Conservation (phyloP, 768 basidiomycete genomes). For the Amanita thiersii region DNA sequence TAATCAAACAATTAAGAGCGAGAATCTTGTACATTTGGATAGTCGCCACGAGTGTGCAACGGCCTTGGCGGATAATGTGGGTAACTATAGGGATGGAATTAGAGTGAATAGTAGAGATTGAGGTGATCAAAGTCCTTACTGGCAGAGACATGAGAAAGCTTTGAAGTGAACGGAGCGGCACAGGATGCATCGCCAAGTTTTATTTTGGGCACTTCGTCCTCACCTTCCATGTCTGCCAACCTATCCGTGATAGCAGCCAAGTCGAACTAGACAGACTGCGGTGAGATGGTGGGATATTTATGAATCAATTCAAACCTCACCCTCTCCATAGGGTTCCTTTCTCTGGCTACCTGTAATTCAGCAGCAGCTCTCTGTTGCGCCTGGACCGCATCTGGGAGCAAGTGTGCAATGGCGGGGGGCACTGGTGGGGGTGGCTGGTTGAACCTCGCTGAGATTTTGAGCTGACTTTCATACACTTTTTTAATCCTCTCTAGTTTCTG, state of each 20-base stretch:
- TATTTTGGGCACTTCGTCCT: slow-evolving; percentile 93
- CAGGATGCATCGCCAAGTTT: slow-evolving; percentile 99
- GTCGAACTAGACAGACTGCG: slow-evolving; percentile 20
- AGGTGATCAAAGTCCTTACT: slow-evolving; percentile 45
- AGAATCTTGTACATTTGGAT: slow-evolving; percentile 99
- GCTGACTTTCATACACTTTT: slow-evolving; percentile 95
- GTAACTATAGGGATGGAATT: slow-evolving; percentile 47
- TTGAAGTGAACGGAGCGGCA: slow-evolving; percentile 98
- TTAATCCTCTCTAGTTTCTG: slow-evolving; percentile 86
- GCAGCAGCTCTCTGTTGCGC: slow-evolving; percentile 78
- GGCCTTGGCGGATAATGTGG: slow-evolving; percentile 96
- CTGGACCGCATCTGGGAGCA: slow-evolving; percentile 85
- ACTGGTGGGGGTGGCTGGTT: slow-evolving; percentile 92
- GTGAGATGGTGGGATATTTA: slow-evolving; percentile 1
- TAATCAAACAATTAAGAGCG: slow-evolving; percentile 95
- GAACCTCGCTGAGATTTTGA: slow-evolving; percentile 84
- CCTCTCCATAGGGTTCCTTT: slow-evolving; percentile 88
- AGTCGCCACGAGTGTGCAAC: slow-evolving; percentile 97
- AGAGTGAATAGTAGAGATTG: slow-evolving; percentile 1
- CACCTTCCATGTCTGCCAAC: slow-evolving; percentile 89
- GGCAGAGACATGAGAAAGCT: slow-evolving; percentile 93
- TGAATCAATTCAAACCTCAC: slow-evolving; percentile 28
- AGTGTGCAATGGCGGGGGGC: slow-evolving; percentile 77
- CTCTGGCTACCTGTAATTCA: slow-evolving; percentile 55
- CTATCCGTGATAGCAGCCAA: slow-evolving; percentile 19